Conservation (phyloP, 139 green algal genomes). For the Chlamydomonas sphaeroides region DNA sequence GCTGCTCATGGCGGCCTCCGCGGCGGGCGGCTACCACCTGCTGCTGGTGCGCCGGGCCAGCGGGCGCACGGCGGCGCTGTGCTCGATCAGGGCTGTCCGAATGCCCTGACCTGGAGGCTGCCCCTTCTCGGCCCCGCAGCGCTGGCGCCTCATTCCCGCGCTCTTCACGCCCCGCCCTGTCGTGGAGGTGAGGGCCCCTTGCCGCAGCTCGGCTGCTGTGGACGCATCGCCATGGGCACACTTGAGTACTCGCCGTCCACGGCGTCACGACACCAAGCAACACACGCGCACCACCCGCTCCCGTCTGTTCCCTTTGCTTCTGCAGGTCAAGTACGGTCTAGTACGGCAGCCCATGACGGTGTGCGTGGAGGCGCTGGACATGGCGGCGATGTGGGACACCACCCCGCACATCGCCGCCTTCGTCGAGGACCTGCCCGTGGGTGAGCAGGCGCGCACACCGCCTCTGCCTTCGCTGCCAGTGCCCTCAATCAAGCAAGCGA, state of each 20-base stretch:
- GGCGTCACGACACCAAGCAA: too few species aligned
- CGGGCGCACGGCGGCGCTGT: too few species aligned
- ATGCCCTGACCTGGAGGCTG: too few species aligned
- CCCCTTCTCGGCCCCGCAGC: background rate
- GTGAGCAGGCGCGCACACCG: constrained; percentile 16
- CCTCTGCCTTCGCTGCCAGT: too few species aligned
- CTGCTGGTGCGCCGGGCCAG: constrained; percentile 27
- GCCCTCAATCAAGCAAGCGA: too few species aligned
- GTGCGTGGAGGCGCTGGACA: constrained; percentile 14
- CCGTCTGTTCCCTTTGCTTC: too few species aligned
- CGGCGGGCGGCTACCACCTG: constrained; percentile 1
- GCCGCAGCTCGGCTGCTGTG: too few species aligned
- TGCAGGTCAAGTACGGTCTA: constrained; percentile 47
- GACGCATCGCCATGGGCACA: too few species aligned
- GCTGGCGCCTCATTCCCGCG: constrained; percentile 27
- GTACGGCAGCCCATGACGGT: constrained; percentile 41
- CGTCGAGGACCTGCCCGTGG: constrained; percentile 48
- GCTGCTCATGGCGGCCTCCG: background rate
- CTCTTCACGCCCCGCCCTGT: constrained; percentile 33
- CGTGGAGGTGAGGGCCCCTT: too few species aligned
- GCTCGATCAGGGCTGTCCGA: too few species aligned
- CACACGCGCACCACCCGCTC: too few species aligned
- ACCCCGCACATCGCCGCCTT: constrained; percentile 42
- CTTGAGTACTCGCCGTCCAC: too few species aligned
- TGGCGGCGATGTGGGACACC: constrained; percentile 13